Conservation (phyloP, 768 basidiomycete species). For the Asterophora lycoperdoides region DNA sequence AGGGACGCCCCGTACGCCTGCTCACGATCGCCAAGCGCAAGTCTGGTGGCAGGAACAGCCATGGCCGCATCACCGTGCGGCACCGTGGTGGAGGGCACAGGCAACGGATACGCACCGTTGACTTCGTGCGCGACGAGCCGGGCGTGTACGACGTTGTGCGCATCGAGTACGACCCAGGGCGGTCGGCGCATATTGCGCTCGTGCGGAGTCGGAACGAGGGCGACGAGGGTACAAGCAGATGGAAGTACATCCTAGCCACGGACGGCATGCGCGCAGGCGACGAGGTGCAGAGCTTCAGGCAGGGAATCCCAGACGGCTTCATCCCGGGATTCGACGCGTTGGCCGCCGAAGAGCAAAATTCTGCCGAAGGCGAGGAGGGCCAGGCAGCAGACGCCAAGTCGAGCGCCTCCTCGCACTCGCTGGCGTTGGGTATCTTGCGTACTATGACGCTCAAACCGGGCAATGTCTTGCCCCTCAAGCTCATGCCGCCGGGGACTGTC, state of each 20-base stretch:
- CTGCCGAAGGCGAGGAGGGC: constrained; percentile 14
- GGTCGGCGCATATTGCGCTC: constrained; percentile 93
- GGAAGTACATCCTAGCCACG: constrained; percentile 91
- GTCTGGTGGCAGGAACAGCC: constrained; percentile 81
- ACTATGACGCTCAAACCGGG: constrained; percentile 82
- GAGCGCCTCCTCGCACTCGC: constrained; percentile 45
- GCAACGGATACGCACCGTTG: constrained; percentile 79
- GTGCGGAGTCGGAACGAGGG: constrained; percentile 57
- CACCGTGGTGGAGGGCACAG: constrained; percentile 90
- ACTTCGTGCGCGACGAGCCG: constrained; percentile 74
- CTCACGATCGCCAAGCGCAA: constrained; percentile 81
- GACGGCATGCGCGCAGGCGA: constrained; percentile 89
- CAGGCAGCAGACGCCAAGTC: constrained; percentile 13
- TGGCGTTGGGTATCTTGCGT: constrained; percentile 83
- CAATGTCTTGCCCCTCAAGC: constrained; percentile 86
- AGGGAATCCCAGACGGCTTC: constrained; percentile 75
- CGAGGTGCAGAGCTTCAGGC: constrained; percentile 78
- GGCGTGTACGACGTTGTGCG: constrained; percentile 88
- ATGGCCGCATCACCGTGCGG: constrained; percentile 84
- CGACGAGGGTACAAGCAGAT: constrained; percentile 52
- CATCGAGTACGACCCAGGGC: constrained; percentile 95
- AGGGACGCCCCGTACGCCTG: constrained; percentile 77
- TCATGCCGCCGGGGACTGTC: constrained; percentile 89
- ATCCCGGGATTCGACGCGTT: constrained; percentile 47
- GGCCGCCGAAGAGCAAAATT: constrained; percentile 14